A percentile compares a stretch with the other conserved stretches of the same genome.
These are phyloP conservation scores for Paramecium pentaurelia DNA, from an alignment of 73 alveolate species.

Conservation along the genomic window DNA sequence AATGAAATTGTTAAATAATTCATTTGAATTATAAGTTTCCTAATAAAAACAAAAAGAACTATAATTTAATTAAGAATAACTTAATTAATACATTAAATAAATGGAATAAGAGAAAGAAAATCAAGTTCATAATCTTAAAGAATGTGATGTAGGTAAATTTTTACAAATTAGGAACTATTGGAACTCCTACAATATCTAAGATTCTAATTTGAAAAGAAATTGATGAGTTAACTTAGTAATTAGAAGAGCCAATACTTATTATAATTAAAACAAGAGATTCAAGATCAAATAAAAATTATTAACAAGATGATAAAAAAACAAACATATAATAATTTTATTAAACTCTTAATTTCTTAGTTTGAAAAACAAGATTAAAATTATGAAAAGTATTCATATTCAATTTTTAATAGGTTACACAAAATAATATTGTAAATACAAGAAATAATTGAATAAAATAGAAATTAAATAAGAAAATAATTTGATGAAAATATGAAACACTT, in stretches of 20 bases:
- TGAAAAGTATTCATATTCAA: background rate
- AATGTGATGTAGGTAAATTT: constrained; percentile 22
- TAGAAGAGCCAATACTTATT: background rate
- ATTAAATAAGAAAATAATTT: background rate
- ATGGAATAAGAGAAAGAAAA: background rate
- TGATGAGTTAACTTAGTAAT: background rate
- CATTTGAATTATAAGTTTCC: background rate
- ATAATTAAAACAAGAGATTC: background rate
- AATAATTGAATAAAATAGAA: background rate
- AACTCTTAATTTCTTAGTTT: background rate
- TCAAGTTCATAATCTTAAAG: background rate
- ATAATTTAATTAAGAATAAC: background rate
- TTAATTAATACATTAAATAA: background rate
- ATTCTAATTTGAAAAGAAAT: background rate
- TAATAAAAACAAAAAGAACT: background rate
- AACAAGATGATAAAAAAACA: background rate
- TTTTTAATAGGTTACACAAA: background rate
- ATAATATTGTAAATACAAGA: background rate
- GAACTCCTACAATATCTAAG: background rate
- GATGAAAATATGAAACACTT: background rate
- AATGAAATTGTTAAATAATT: background rate
- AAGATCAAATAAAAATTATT: background rate
- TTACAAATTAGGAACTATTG: constrained; percentile 10
- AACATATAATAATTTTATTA: background rate
- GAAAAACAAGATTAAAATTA: background rate